These are phyloP conservation scores for Agroathelia rolfsii DNA, from an alignment of 1,284 basidiomycete species.

Conservation along the genomic window DNA sequence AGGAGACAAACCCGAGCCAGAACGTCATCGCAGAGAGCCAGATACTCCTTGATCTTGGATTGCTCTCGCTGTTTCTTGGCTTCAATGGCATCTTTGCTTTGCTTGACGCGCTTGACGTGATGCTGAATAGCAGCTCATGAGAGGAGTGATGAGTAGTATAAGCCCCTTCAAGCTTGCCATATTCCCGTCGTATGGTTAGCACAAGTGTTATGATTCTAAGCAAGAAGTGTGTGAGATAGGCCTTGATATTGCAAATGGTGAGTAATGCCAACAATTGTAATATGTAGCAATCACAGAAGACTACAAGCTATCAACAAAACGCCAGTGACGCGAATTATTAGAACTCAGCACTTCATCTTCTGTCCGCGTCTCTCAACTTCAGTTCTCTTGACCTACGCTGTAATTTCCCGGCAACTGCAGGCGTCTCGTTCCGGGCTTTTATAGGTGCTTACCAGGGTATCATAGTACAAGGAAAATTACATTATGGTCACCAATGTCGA, in stretches of 20 bases:
- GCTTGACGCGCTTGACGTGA: slow-evolving; percentile 62
- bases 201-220: too few relatives aligned
- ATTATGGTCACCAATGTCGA: slow-evolving; percentile 41
- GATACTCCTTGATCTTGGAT: slow-evolving; percentile 68
- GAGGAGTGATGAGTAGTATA: background rate
- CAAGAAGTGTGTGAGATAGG: too few relatives aligned
- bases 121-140: slow-evolving; percentile 50
- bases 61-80: slow-evolving; percentile 63
- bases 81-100: slow-evolving; percentile 53
- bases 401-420: too few relatives aligned
- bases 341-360: too few relatives aligned
- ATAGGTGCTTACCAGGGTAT: background rate
- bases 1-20: slow-evolving; percentile 47
- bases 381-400: too few relatives aligned
- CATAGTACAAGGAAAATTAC: slow-evolving; percentile 35
- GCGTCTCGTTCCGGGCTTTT: too few relatives aligned
- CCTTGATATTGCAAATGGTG: too few relatives aligned
- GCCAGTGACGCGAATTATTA: too few relatives aligned
- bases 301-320: too few relatives aligned
- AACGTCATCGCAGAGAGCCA: slow-evolving; percentile 54
- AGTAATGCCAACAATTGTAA: slow-evolving; percentile 14
- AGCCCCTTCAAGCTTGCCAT: too few relatives aligned
- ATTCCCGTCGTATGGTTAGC: too few relatives aligned
- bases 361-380: too few relatives aligned
- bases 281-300: background rate